A percentile compares a stretch with the other conserved stretches of the same genome.
phyloP scores from a whole-genome alignment of 805 yeast species.

The Suhomyces vadensis region DNA sequence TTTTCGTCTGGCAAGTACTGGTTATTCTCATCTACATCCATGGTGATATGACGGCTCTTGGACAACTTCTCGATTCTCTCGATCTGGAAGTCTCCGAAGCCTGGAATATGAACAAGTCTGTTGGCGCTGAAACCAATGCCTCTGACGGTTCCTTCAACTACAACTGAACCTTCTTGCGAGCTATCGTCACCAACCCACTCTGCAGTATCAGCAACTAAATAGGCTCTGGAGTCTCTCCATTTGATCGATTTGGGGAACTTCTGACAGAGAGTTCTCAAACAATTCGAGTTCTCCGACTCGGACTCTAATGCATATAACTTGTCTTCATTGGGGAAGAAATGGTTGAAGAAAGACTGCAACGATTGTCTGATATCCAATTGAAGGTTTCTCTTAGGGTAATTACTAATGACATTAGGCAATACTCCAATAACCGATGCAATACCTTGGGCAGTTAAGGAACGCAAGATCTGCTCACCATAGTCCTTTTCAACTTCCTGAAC shows the following conservation, averaged over 20 bases:
- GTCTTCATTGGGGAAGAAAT: slow-evolving; percentile 65
- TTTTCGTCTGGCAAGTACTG: slow-evolving; percentile 33
- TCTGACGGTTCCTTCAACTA: slow-evolving; percentile 80
- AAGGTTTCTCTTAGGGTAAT: slow-evolving; percentile 71
- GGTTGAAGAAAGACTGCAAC: slow-evolving; percentile 40
- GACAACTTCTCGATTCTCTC: slow-evolving; percentile 58
- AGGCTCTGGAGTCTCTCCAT: slow-evolving; percentile 95
- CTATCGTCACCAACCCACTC: slow-evolving; percentile 36
- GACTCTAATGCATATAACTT: slow-evolving; percentile 71
- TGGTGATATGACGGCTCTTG: slow-evolving; percentile 17
- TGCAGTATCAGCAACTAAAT: slow-evolving; percentile 71
- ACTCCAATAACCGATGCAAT: slow-evolving; percentile 80
- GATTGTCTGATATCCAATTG: slow-evolving; percentile 61
- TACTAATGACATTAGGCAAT: slow-evolving; percentile 66
- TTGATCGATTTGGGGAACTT: slow-evolving; percentile 79
- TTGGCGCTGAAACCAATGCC: slow-evolving; percentile 82
- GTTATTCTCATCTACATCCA: slow-evolving; percentile 24
- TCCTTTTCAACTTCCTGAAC: slow-evolving; percentile 73
- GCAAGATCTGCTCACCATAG: slow-evolving; percentile 84
- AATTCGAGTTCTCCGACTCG: slow-evolving; percentile 67
- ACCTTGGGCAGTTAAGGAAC: slow-evolving; percentile 92
- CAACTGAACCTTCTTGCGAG: slow-evolving; percentile 46
- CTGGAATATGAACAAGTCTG: slow-evolving; percentile 82
- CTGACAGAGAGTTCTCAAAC: slow-evolving; percentile 77
- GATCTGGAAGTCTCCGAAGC: slow-evolving; percentile 84